Conservation (phyloP, 2,329 filamentous ascomycete species). For the Monilinia vaccinii-corymbosi region DNA sequence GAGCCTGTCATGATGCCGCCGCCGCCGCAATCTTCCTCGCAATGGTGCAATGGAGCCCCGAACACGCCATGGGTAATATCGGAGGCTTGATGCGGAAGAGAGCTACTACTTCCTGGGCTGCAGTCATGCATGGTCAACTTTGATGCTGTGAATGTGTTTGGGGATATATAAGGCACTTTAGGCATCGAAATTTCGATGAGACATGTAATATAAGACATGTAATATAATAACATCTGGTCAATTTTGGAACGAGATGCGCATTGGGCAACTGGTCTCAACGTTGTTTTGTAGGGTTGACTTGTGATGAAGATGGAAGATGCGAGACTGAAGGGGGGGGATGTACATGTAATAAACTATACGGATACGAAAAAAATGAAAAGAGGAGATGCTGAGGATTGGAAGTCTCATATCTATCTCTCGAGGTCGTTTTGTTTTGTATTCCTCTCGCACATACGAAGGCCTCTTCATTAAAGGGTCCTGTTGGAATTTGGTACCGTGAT, state of each 20-base stretch:
- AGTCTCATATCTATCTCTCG: neutral
- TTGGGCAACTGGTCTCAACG: no score
- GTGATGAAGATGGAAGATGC: no score
- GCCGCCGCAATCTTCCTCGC: neutral
- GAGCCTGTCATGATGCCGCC: no score
- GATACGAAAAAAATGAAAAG: neutral
- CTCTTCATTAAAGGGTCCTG: no score
- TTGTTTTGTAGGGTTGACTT: no score
- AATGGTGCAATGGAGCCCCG: neutral
- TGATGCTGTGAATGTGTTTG: neutral
- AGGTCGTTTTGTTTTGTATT: slow-evolving; percentile 2
- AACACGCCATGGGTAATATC: neutral
- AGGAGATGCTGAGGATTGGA: neutral
- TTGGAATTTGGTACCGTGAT: no score
- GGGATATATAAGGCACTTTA: neutral
- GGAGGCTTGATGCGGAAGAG: neutral
- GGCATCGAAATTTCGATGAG: neutral
- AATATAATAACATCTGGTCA: no score
- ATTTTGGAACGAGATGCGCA: neutral
- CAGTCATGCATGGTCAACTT: neutral
- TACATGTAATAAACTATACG: no score
- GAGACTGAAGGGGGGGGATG: no score
- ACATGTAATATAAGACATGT: neutral
- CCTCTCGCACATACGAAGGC: neutral
- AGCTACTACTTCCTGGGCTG: neutral